Evolutionary conservation across 495 filamentous ascomycete species (phyloP), one percentile per base, ranked within the genome.

Genomic region (Astrocystis sublimbata): DNA sequence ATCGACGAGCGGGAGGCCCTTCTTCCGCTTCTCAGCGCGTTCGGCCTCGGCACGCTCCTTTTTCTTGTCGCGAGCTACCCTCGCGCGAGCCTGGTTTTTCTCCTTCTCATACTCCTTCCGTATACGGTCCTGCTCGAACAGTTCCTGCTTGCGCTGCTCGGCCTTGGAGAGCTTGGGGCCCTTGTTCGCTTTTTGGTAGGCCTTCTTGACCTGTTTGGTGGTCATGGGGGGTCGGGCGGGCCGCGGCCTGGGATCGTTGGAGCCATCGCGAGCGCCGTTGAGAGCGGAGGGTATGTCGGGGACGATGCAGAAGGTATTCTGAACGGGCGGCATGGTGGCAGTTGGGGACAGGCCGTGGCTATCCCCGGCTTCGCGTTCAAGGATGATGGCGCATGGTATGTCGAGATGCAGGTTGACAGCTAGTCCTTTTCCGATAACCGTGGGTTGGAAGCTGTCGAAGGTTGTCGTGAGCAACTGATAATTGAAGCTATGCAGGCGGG

Each of bases 71-170:
- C 79, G 65, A 8, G 74, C 68, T 23, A 63, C 51, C 24, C 71
- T 68, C 6, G 78, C 78, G 12, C 70, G 73, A 24, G 64, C 67
- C 19, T 71, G 61, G 13, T 68, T 66, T 56, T 70, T 78, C 42
- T 81, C 77, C 61, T 77, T 79, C 42, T 79, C 79, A 15, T 75
- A 66, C 50, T 81, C 78, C 33, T 73, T 74, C 15, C 73, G 67
- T 42, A 78, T 76, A 19, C 76, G 75, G 33, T 77, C 76, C 58
- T 79, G 76, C 35, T 80, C 78, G n/a, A 75, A 71, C 4, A 68
- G 68, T 38, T 80, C 77, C 19, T 73, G 55, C 1, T 73, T 74
- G 19, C 76, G 73, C 58, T 68, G 70, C 58, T 82, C 79, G 41
- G 68, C 73, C 56, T 73, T 76, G 55, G 75, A 73, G 26, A 80